Base-by-base conservation (phyloP, 2,329 filamentous ascomycete species). In the Cladosporium sp. region DNA sequence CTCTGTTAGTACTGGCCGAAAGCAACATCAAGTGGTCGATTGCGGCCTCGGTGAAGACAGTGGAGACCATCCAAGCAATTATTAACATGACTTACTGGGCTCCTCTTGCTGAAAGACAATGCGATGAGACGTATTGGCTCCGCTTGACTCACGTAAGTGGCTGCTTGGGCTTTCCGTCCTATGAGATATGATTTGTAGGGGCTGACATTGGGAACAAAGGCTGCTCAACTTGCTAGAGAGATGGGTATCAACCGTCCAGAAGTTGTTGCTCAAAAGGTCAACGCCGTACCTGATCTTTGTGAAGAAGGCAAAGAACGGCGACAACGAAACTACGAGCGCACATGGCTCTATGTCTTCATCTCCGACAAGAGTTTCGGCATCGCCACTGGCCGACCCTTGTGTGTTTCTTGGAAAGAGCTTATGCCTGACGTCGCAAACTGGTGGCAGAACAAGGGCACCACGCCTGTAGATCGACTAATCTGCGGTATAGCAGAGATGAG, bases 41-140 rank as follows among this genome's bases (percentile, higher is more conserved):
- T 6, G 45, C 45, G 4, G 45, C 45, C 8, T 48, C 45, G 12
- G 45, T 48, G 18, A 39, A 35, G n/a, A 48, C 45, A 8, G 36
- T 48, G 18, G 45, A 48, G 35, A 48, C 45, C 4, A 40, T 48
- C 8, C 45, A 48, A 13, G 36, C 45, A 12, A 48, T 48, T 7
- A 48, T 48, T 18, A 48, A 48, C 18, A 48, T 48, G 45, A 48
- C 45, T 4, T 48, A 48, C n/a, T 48, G 45, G 45, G 45, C 45
- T 32, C 45, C 45, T 6, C 27, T 40, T n/a, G 32, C 45, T 8
- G 45, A 48, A 19, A 36, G 45, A 13, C 45, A 48, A 25, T 48
- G 45, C 18, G 45, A 48, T 15, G 45, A 48, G 30, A 35, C 45
- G 15, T 48, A 48, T 40, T 48, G 45, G 45, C 18, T 48, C 4